Percentiles rank a stretch among this genome's conserved stretches.
These are phyloP conservation scores for Pichia inconspicua DNA, from an alignment of 1,139 yeast species.

Conservation along the genomic window DNA sequence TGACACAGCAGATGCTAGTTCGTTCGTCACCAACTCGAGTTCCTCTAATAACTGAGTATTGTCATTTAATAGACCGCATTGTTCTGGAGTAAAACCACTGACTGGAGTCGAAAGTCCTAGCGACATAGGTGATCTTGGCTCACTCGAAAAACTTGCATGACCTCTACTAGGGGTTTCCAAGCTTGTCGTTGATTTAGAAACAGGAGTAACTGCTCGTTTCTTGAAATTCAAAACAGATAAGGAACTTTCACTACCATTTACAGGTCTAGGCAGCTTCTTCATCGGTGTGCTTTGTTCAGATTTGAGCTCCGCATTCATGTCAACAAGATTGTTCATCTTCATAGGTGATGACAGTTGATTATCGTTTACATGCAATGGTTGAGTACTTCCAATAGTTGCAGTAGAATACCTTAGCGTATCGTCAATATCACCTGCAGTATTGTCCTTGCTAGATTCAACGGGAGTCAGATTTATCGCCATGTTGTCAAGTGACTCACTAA, in stretches of 20 bases:
- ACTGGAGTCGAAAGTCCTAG: conserved; percentile 1
- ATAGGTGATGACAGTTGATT: conserved; percentile 1
- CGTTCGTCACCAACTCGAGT: conserved; percentile 59
- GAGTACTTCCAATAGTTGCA: conserved; percentile 2
- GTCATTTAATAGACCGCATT: conserved; percentile 53
- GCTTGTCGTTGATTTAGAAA: not conserved
- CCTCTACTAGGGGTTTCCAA: not conserved
- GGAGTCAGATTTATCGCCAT: conserved; percentile 6
- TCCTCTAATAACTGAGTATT: conserved; percentile 54
- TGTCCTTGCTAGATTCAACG: conserved; percentile 1
- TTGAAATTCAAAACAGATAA: not conserved
- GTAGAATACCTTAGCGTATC: conserved; percentile 4
- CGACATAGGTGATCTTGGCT: conserved; percentile 14
- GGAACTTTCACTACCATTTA: not conserved
- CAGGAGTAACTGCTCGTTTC: not conserved
- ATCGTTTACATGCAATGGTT: conserved; percentile 6
- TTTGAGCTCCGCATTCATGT: conserved; percentile 5
- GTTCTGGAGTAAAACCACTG: conserved; percentile 35
- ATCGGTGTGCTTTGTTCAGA: conserved; percentile 6
- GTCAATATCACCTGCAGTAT: not conserved
- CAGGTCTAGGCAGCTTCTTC: not conserved
- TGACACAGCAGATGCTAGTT: conserved; percentile 61
- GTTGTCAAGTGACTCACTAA: conserved; percentile 6
- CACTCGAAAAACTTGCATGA: not conserved
- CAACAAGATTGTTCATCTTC: conserved; percentile 5